phyloP scores from a whole-genome alignment of 768 basidiomycete species.

The Russula virescens region DNA sequence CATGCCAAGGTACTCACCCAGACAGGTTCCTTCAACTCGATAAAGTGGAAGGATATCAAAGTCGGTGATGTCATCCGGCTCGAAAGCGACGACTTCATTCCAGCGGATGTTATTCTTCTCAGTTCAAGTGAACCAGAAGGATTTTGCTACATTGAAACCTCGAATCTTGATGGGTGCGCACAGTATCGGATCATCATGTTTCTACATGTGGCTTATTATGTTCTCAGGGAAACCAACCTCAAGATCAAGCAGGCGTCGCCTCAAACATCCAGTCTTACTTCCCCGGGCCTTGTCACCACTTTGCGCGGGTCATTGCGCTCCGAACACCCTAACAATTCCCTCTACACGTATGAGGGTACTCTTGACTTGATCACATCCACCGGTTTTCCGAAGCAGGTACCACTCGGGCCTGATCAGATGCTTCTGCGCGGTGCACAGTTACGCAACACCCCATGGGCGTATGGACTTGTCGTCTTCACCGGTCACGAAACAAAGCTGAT shows the following conservation, averaged over 20 bases:
- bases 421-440: constrained; percentile 92
- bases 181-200: background rate
- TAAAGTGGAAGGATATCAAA: constrained; percentile 82
- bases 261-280: constrained; percentile 70
- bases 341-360: constrained; percentile 92
- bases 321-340: constrained; percentile 95
- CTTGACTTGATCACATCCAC: constrained; percentile 54
- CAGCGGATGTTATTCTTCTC: constrained; percentile 85
- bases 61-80: constrained; percentile 92
- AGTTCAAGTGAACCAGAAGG: constrained; percentile 95
- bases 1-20: constrained; percentile 65
- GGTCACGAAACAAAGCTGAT: constrained; percentile 98
- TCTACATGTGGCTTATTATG: background rate
- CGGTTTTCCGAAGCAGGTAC: constrained; percentile 71
- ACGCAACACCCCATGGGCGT: constrained; percentile 94
- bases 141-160: constrained; percentile 95
- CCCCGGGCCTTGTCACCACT: constrained; percentile 64
- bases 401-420: constrained; percentile 92
- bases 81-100: constrained; percentile 90
- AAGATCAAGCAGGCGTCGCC: constrained; percentile 97
- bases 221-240: constrained; percentile 84
- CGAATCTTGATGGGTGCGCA: constrained; percentile 89
- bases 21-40: constrained; percentile 57
- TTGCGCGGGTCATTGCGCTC: constrained; percentile 83
- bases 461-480: constrained; percentile 89